phyloP scores from a whole-genome alignment of 75 land plant species.

The Cunninghamia lanceolata region DNA sequence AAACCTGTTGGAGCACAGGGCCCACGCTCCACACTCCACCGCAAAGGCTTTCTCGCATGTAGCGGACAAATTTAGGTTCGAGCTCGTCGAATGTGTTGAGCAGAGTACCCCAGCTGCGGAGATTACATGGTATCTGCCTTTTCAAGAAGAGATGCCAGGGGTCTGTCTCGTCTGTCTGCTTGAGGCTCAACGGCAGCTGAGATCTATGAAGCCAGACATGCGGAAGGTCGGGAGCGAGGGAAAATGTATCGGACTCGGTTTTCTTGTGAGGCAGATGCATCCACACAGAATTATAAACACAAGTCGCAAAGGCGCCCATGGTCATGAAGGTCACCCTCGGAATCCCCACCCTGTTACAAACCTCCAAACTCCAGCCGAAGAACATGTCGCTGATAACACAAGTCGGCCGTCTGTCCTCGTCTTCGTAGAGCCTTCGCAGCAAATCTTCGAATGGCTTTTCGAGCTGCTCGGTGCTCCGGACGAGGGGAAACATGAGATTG shows the following conservation, averaged over 20 bases:
- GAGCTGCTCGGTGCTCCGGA: conserved; percentile 26
- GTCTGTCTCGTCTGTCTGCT: background rate
- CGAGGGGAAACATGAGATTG: conserved; percentile 14
- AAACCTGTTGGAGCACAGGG: background rate
- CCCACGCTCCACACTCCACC: background rate
- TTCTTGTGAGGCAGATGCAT: conserved; percentile 20
- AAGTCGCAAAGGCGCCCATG: conserved; percentile 31
- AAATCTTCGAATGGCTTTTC: conserved; percentile 20
- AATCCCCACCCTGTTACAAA: conserved; percentile 19
- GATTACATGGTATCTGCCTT: background rate
- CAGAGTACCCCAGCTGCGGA: background rate
- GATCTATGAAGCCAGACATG: background rate
- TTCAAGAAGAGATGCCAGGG: background rate
- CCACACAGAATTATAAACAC: conserved; percentile 28
- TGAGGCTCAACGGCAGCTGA: background rate
- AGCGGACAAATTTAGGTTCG: background rate
- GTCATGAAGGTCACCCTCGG: conserved; percentile 25
- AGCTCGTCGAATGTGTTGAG: background rate
- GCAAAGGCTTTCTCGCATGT: background rate
- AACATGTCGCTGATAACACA: conserved; percentile 60
- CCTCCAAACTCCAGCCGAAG: conserved; percentile 51
- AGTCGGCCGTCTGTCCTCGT: conserved; percentile 12
- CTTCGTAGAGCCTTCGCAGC: conserved; percentile 7
- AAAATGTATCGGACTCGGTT: background rate
- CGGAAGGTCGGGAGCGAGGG: background rate